Conservation (phyloP, 139 green algal species). For the Chlamydomonas incerta region DNA sequence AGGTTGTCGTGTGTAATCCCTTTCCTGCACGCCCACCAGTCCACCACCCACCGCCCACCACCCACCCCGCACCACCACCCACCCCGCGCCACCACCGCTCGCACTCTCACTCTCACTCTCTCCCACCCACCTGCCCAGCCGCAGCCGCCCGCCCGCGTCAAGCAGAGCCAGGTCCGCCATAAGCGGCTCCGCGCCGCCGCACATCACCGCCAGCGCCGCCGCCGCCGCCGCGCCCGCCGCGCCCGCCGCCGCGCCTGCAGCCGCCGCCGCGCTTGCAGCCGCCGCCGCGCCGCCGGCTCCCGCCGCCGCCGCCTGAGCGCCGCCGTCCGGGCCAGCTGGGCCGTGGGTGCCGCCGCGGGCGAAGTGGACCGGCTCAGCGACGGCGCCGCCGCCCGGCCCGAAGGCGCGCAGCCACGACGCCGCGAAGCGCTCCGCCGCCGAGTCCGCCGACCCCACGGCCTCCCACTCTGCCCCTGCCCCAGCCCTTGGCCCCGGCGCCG, state of each 20-base stretch:
- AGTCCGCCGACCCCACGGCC: no score
- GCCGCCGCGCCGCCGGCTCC: neutral
- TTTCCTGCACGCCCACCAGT: no score
- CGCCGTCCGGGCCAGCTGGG: no score
- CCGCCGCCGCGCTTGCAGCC: neutral
- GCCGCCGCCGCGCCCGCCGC: neutral
- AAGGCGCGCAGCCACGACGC: neutral
- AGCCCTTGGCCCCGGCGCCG: neutral
- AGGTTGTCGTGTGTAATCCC: no score
- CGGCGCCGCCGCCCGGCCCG: no score
- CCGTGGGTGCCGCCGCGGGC: no score
- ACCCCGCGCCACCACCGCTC: neutral
- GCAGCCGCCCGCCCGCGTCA: neutral
- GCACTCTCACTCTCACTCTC: neutral
- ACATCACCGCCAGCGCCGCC: slow-evolving; percentile 17
- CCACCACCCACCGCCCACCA: no score
- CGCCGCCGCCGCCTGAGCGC: neutral
- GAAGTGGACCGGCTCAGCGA: neutral
- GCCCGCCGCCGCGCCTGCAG: neutral
- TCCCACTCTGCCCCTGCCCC: neutral
- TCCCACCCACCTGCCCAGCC: neutral
- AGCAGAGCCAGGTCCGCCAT: slow-evolving; percentile 32
- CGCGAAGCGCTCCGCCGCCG: no score
- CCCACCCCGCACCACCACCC: no score
- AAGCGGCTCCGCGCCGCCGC: neutral